Conservation (phyloP, 345 rosid genomes). For the Fremontodendron californicum region DNA sequence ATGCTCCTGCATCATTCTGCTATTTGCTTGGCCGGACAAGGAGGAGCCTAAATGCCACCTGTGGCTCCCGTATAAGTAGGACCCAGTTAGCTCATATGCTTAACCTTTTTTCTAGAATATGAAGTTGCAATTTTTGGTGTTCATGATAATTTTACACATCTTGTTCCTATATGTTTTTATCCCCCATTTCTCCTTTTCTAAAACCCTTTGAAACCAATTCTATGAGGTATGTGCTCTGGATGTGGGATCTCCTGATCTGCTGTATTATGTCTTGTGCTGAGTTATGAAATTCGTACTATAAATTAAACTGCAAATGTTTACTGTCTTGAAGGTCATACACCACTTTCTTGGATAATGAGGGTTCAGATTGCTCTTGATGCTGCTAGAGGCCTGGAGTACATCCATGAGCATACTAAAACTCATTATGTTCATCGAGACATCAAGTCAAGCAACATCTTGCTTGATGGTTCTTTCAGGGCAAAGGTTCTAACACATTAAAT, state of each 20-base stretch:
- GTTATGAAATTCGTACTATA: background rate
- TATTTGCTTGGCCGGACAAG: background rate
- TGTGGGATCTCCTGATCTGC: background rate
- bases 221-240: background rate
- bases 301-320: background rate
- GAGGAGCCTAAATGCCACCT: background rate
- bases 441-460: constrained; percentile 90
- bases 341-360: constrained; percentile 89
- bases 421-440: constrained; percentile 97
- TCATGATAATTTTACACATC: background rate
- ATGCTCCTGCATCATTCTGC: too few relatives aligned
- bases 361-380: constrained; percentile 92
- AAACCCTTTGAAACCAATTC: background rate
- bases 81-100: background rate
- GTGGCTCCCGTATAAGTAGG: background rate
- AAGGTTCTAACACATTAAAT: constrained; percentile 46
- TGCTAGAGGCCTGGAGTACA: constrained; percentile 93
- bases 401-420: constrained; percentile 91
- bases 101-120: background rate
- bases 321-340: constrained; percentile 60
- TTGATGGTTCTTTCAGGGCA: constrained; percentile 78
- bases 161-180: background rate
- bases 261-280: background rate
- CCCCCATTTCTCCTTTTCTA: background rate
- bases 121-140: background rate